phyloP scores from a whole-genome alignment of 208 protist genomes.

The Angomonas ambiguus region DNA sequence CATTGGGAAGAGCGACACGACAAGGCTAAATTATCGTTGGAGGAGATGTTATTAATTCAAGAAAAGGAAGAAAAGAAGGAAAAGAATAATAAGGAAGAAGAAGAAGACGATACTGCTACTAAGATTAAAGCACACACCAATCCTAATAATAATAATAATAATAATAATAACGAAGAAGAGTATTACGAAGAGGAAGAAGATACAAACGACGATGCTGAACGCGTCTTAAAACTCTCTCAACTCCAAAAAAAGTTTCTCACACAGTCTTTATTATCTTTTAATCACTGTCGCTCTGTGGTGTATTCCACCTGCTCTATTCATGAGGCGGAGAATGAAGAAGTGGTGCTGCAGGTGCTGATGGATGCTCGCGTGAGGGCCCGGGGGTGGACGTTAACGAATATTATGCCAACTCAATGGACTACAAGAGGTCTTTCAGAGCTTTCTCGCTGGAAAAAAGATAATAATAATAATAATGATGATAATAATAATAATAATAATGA shows the following conservation, averaged over 20 bases:
- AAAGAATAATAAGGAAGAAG: background rate
- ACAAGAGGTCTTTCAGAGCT: conserved; percentile 64
- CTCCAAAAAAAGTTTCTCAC: conserved; percentile 86
- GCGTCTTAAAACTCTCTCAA: conserved; percentile 66
- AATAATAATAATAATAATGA: background rate
- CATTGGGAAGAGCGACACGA: background rate
- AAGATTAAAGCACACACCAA: background rate
- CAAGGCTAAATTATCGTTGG: background rate
- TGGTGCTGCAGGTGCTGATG: conserved; percentile 77
- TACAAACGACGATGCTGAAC: conserved; percentile 55
- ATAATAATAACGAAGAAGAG: conserved; percentile 17
- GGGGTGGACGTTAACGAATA: conserved; percentile 77
- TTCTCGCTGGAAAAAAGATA: too few relatives aligned
- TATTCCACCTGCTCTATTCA: conserved; percentile 92
- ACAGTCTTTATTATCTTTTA: conserved; percentile 85
- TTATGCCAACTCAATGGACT: conserved; percentile 65
- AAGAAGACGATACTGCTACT: background rate
- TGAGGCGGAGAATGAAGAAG: conserved; percentile 86
- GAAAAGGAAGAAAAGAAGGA: conserved; percentile 11
- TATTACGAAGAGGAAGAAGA: conserved; percentile 27
- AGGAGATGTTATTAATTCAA: conserved; percentile 13
- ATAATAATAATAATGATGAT: too few relatives aligned
- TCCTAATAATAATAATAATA: conserved; percentile 6
- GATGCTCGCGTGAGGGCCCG: conserved; percentile 68
- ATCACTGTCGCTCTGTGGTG: conserved; percentile 81